Evolutionary conservation across 164 flowering plant genomes (phyloP).

Genomic region (Stephania japonica): DNA sequence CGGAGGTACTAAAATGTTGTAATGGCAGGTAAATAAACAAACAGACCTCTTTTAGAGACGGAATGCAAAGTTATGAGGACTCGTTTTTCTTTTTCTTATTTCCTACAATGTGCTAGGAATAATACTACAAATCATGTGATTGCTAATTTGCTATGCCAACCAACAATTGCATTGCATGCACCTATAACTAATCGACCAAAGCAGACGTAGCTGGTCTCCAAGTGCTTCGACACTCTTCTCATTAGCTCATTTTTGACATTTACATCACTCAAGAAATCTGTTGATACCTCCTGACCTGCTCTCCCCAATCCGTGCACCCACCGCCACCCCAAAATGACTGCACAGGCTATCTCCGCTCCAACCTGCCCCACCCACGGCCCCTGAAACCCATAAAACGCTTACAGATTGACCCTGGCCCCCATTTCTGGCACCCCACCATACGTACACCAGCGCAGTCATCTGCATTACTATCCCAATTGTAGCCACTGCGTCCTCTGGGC

Average conservation of each 20-base stretch:
- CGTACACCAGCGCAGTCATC: constrained; percentile 75
- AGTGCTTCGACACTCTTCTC: too few relatives aligned
- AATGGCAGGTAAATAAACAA: background rate
- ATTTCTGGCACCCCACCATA: constrained; percentile 56
- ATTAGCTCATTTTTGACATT: too few relatives aligned
- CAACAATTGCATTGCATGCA: too few relatives aligned
- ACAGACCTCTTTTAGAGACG: background rate
- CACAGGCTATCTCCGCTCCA: constrained; percentile 79
- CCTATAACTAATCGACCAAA: too few relatives aligned
- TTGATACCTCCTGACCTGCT: constrained; percentile 51
- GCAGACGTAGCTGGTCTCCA: too few relatives aligned
- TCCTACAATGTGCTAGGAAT: too few relatives aligned
- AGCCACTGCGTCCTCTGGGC: constrained; percentile 71
- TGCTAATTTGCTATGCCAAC: too few relatives aligned
- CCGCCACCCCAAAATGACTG: constrained; percentile 63
- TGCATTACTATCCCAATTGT: constrained; percentile 88
- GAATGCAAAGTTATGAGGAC: too few relatives aligned
- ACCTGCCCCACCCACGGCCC: constrained; percentile 87
- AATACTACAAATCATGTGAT: background rate
- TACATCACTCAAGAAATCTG: background rate
- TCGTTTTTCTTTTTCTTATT: too few relatives aligned
- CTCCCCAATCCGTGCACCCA: constrained; percentile 81
- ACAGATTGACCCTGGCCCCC: constrained; percentile 82
- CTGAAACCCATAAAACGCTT: constrained; percentile 72
- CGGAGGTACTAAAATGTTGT: background rate